phyloP scores from a whole-genome alignment of 1,139 yeast genomes.

The Hansenula lynferdii region DNA sequence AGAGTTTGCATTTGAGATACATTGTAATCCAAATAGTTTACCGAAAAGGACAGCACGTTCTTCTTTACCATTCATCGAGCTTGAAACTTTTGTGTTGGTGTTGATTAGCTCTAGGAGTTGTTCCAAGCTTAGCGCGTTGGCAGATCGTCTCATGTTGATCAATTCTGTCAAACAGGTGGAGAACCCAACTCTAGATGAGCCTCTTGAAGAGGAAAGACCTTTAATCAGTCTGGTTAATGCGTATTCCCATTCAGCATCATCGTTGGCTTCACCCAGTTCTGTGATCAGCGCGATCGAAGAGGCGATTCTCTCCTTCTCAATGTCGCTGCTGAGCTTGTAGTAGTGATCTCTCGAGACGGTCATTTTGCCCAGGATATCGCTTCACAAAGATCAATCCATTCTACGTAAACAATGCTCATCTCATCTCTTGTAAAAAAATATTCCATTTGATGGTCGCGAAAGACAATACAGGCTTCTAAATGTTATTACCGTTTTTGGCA shows the following conservation, averaged over 20 bases:
- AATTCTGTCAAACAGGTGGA: slow-evolving; percentile 86
- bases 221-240: slow-evolving; percentile 72
- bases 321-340: slow-evolving; percentile 73
- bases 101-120: slow-evolving; percentile 15
- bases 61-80: slow-evolving; percentile 67
- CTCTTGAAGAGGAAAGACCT: slow-evolving; percentile 80
- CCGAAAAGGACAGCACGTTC: slow-evolving; percentile 82
- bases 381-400: background rate
- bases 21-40: slow-evolving; percentile 77
- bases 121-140: slow-evolving; percentile 31
- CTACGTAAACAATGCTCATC: slow-evolving; percentile 1
- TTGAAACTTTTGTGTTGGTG: slow-evolving; percentile 19
- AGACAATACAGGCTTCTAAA: no score
- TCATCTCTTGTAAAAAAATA: slow-evolving; percentile 7
- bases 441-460: background rate
- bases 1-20: slow-evolving; percentile 54
- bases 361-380: slow-evolving; percentile 23
- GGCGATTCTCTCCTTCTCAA: slow-evolving; percentile 63
- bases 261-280: slow-evolving; percentile 44
- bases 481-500: slow-evolving; percentile 1
- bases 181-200: slow-evolving; percentile 82
- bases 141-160: slow-evolving; percentile 37
- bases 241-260: slow-evolving; percentile 69
- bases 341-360: slow-evolving; percentile 69
- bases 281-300: slow-evolving; percentile 67